Evolutionary conservation across 1,284 basidiomycete species (phyloP).

Genomic region (Trametes hirsuta): DNA sequence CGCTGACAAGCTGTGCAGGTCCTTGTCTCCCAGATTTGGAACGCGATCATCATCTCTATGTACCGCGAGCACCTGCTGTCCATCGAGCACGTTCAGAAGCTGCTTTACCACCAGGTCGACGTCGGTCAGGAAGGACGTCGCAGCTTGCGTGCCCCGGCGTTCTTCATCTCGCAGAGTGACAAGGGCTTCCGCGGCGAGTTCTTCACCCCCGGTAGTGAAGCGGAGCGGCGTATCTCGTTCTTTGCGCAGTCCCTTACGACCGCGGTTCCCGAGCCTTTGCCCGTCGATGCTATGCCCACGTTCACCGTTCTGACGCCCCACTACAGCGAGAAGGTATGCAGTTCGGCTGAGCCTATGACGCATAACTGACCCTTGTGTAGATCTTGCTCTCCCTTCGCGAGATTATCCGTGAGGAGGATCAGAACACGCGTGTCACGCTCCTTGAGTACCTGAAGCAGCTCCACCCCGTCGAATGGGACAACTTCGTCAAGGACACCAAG

Average conservation of each 20-base stretch:
- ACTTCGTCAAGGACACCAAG: slow-evolving; percentile 99
- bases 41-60: slow-evolving; percentile 99
- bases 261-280: slow-evolving; percentile 85
- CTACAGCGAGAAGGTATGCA: slow-evolving; percentile 88
- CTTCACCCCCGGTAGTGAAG: slow-evolving; percentile 91
- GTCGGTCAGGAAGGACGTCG: slow-evolving; percentile 82
- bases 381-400: slow-evolving; percentile 92
- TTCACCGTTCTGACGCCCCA: slow-evolving; percentile 96
- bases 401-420: slow-evolving; percentile 96
- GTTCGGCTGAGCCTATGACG: neutral
- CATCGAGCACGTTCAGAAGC: slow-evolving; percentile 93
- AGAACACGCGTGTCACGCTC: slow-evolving; percentile 92
- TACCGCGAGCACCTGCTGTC: slow-evolving; percentile 96
- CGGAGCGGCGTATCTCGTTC: slow-evolving; percentile 94
- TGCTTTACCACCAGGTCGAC: slow-evolving; percentile 94
- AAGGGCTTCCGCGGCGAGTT: slow-evolving; percentile 87
- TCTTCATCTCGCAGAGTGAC: slow-evolving; percentile 92
- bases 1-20: slow-evolving; percentile 55
- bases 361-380: slow-evolving; percentile 37
- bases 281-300: slow-evolving; percentile 96
- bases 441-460: slow-evolving; percentile 98
- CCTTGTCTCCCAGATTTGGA: slow-evolving; percentile 96
- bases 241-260: slow-evolving; percentile 95
- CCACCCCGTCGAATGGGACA: slow-evolving; percentile 98
- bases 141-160: slow-evolving; percentile 88